phyloP scores from a whole-genome alignment of 331 rosid genomes.

The Saraca asoca region DNA sequence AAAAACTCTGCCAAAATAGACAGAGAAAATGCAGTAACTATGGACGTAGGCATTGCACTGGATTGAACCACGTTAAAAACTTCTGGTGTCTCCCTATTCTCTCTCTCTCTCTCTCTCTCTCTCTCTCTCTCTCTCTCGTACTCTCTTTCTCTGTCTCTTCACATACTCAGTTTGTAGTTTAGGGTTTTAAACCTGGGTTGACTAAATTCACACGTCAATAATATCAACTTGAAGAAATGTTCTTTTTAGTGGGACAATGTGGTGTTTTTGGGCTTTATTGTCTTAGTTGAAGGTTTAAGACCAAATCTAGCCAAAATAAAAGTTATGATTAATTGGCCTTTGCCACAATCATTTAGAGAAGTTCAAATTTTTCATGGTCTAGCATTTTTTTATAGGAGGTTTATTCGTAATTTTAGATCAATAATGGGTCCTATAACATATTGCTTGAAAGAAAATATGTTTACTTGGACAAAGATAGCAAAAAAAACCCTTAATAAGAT shows the following conservation, averaged over 20 bases:
- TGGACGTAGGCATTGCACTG: no score
- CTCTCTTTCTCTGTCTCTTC: no score
- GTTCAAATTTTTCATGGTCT: background rate
- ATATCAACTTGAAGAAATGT: background rate
- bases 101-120: no score
- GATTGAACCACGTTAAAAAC: no score
- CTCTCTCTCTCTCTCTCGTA: no score
- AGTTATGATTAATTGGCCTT: background rate
- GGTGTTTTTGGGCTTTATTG: background rate
- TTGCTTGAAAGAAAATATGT: background rate
- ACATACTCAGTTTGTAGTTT: no score
- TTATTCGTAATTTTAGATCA: background rate
- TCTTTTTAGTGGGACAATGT: background rate
- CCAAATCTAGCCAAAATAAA: background rate
- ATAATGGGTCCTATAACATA: background rate
- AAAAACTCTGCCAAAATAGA: no score
- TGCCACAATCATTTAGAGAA: background rate
- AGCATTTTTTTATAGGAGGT: background rate
- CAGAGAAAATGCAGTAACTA: no score
- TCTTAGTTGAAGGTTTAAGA: background rate
- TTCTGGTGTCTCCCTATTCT: no score
- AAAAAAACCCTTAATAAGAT: background rate
- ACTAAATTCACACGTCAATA: no score
- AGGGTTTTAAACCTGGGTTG: no score
- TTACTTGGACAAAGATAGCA: background rate